Base-by-base conservation (phyloP, 805 yeast genomes). In the Pichia ethanolica region DNA sequence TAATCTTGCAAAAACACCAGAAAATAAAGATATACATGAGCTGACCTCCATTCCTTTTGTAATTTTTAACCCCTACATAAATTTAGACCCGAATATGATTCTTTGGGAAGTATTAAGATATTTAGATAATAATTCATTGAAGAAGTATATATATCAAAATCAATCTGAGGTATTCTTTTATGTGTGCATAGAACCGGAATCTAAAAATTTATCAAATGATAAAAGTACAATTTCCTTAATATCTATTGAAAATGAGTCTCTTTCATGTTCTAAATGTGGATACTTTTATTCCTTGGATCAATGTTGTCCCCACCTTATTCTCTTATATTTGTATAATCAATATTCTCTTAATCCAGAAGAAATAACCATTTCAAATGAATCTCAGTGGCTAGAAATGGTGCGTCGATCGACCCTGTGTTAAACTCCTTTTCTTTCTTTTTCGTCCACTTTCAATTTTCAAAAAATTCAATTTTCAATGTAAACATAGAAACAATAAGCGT, bases 221-320 rank as follows among this genome's bases (percentile, higher is more conserved):
- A 6, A 30, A 30, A 20, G 3, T 20, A 12, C n/a, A 11, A 12
- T 38, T 6, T 28, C 41, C 10, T 12, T 38, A 13, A 5, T 28
- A 7, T 38, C 41, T 20, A 14, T 38, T 12, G n/a, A 14, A 26
- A 38, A 25, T 7, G 41, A 14, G 7, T 9, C n/a, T 7, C 34
- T 39, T n/a, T 39, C 42, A 7, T 45, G 48, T 35, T 39, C 48
- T 20, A 34, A 13, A 20, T 45, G 48, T 27, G 48, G 48, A 35
- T 27, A 32, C 27, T 45, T 45, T 30, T 13, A 28, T 13, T 26
- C 44, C 27, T 9, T 35, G 20, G 10, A 20, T 26, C n/a, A 10
- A 10, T 28, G 35, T 10, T 35, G 44, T 35, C 35, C 35, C n/a
- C 47, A 44, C n/a, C 7, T 37, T 39, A 33, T 39, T 7, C 32